phyloP scores from a whole-genome alignment of 371 early-diverging fungal genomes.

The Haplosporangium sp. region DNA sequence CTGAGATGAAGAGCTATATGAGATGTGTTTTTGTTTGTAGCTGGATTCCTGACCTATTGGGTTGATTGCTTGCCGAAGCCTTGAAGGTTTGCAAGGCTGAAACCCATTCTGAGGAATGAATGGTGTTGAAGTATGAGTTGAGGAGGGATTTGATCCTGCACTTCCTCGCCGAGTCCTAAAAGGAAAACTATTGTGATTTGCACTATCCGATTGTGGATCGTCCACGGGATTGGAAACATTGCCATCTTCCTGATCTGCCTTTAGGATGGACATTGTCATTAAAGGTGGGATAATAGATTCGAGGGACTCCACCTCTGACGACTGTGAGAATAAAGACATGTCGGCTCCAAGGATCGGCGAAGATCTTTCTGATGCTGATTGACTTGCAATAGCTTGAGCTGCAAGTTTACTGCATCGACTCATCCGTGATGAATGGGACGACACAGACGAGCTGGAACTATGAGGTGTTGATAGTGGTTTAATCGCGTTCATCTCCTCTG shows the following conservation, averaged over 20 bases:
- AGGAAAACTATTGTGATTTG: not conserved
- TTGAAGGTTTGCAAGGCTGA: slow-evolving; percentile 36
- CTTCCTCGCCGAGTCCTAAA: slow-evolving; percentile 8
- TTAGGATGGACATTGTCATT: slow-evolving; percentile 18
- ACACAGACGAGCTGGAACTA: slow-evolving; percentile 31
- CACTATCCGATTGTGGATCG: not conserved
- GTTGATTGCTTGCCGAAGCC: slow-evolving; percentile 30
- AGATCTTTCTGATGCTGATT: slow-evolving; percentile 36
- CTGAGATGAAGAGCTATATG: too few relatives aligned
- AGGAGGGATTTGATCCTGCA: not conserved
- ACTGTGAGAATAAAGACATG: slow-evolving; percentile 28
- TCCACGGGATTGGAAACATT: not conserved
- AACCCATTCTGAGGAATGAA: slow-evolving; percentile 14
- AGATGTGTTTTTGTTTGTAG: not conserved
- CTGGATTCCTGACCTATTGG: not conserved
- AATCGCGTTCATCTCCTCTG: slow-evolving; percentile 36
- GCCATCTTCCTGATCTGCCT: slow-evolving; percentile 15
- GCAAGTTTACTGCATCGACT: slow-evolving; percentile 49
- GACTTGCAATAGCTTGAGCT: slow-evolving; percentile 45
- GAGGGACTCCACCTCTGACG: slow-evolving; percentile 24
- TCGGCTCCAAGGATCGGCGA: slow-evolving; percentile 46
- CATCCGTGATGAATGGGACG: slow-evolving; percentile 41
- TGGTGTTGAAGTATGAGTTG: not conserved
- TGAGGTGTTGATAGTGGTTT: slow-evolving; percentile 13
- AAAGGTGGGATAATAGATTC: slow-evolving; percentile 27